Base-by-base conservation (phyloP, 2,329 filamentous ascomycete genomes). In the Lachnellula willkommii region DNA sequence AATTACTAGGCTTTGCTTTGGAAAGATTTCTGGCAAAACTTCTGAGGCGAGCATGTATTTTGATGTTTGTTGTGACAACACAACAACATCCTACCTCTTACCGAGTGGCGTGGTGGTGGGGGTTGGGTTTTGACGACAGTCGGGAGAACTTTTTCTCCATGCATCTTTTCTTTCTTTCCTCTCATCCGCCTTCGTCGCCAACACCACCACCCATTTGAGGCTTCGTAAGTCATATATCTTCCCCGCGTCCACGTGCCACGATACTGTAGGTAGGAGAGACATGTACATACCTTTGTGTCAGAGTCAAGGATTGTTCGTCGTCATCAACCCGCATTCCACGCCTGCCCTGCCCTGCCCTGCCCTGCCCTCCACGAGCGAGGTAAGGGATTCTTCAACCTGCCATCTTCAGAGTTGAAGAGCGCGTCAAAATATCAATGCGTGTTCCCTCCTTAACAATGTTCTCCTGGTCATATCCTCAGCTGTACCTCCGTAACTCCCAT, bases 381-480 rank as follows among this genome's bases (percentile, higher is more conserved):
- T 28, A 17, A 26, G 28, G 43, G 12, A 26, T 35, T 14, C 28
- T 11, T 45, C 43, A 35, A 46, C 50, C 40, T 11, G 51, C 51
- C 51, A 53, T 53, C 51, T 53, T 53, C 28, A 53, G 32, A 53
- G 51, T 45, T 40, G 40, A 37, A 53, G 26, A 47, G 22, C 42
- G 26, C 40, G 43, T 47, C 14, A 22, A 20, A 5, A 11, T 22
- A n/a, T 17, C 17, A 50, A 28, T 35, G 17, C 26, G 12, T 9
- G 12, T 20, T 37, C 24, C n/a, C 4, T 15, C 12, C 45, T 28
- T 47, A 11, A 26, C 17, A 47, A 28, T 51, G 9, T n/a, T 35
- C 22, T 17, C 9, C 20, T 51, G 28, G 26, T 22, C 32, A 12
- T 20, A 36, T 36, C 8, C 24, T 37, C 47, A 32, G 8, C 37